phyloP scores from a whole-genome alignment of 768 basidiomycete species.

The Rhizopogon vulgaris region DNA sequence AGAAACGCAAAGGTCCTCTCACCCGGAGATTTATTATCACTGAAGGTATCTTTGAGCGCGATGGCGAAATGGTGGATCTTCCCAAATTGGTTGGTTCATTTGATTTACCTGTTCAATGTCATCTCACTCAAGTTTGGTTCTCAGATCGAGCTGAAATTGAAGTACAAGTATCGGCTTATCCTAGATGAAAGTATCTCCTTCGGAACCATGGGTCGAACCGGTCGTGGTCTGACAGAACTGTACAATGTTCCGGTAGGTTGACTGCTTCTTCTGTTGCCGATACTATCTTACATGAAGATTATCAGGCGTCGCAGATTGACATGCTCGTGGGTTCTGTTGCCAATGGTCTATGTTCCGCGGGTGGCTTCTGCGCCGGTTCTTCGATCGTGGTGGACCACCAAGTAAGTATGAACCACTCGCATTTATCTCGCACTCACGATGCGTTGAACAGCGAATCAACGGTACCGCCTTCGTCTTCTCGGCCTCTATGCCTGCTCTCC shows the following conservation, averaged over 20 bases:
- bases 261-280: background rate
- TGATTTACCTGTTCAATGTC: background rate
- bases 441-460: constrained; percentile 72
- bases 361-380: constrained; percentile 95
- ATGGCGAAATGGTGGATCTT: constrained; percentile 87
- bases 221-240: constrained; percentile 90
- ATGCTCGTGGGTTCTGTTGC: constrained; percentile 92
- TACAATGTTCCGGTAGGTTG: constrained; percentile 82
- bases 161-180: constrained; percentile 93
- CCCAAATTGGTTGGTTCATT: constrained; percentile 73
- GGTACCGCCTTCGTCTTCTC: constrained; percentile 95
- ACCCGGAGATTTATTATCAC: constrained; percentile 94
- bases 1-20: constrained; percentile 73
- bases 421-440: background rate
- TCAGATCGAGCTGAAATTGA: constrained; percentile 89
- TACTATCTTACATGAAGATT: background rate
- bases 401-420: constrained; percentile 30
- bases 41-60: constrained; percentile 94
- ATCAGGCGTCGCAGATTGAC: constrained; percentile 81
- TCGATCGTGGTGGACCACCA: constrained; percentile 81
- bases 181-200: constrained; percentile 94
- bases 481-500: constrained; percentile 85
- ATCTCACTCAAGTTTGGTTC: background rate
- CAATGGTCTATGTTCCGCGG: constrained; percentile 73
- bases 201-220: constrained; percentile 87